Percentiles rank a stretch among this genome's conserved stretches.
Conservation (phyloP, 768 basidiomycete species). For the Podaxis sp. region DNA sequence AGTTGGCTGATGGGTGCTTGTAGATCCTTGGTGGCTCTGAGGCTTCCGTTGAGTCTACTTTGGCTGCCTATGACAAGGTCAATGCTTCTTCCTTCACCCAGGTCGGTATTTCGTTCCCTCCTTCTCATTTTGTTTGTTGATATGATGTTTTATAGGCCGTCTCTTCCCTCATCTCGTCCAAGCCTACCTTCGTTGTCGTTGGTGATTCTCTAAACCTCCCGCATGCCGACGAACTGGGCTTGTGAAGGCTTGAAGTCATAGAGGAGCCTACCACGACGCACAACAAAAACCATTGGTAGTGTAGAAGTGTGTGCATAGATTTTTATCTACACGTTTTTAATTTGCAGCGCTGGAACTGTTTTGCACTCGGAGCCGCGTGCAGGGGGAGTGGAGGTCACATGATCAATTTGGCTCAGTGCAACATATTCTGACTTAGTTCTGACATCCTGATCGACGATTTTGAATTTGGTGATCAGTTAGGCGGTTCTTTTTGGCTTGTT, state of each 20-base stretch:
- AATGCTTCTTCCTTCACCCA: slow-evolving; percentile 66
- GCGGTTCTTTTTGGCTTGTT: neutral
- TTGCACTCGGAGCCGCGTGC: neutral
- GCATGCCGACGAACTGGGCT: slow-evolving; percentile 80
- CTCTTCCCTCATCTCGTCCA: slow-evolving; percentile 63
- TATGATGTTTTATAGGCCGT: slow-evolving; percentile 46
- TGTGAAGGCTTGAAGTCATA: slow-evolving; percentile 42
- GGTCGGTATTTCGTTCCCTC: slow-evolving; percentile 39
- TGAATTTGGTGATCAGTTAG: neutral
- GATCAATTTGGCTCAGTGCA: neutral
- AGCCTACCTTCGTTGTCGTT: slow-evolving; percentile 86
- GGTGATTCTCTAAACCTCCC: slow-evolving; percentile 80
- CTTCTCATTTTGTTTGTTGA: neutral
- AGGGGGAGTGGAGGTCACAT: neutral
- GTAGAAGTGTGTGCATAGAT: slow-evolving; percentile 22
- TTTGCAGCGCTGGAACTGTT: slow-evolving; percentile 1
- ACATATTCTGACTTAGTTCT: no score
- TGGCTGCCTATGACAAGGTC: slow-evolving; percentile 72
- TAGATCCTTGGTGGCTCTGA: slow-evolving; percentile 61
- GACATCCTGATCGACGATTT: no score
- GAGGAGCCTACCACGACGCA: neutral
- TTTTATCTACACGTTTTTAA: slow-evolving; percentile 11
- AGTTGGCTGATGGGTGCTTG: slow-evolving; percentile 8
- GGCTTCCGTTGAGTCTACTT: slow-evolving; percentile 56
- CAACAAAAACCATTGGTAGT: slow-evolving; percentile 13